phyloP scores from a whole-genome alignment of 768 basidiomycete genomes.

The Podaxis sp. region DNA sequence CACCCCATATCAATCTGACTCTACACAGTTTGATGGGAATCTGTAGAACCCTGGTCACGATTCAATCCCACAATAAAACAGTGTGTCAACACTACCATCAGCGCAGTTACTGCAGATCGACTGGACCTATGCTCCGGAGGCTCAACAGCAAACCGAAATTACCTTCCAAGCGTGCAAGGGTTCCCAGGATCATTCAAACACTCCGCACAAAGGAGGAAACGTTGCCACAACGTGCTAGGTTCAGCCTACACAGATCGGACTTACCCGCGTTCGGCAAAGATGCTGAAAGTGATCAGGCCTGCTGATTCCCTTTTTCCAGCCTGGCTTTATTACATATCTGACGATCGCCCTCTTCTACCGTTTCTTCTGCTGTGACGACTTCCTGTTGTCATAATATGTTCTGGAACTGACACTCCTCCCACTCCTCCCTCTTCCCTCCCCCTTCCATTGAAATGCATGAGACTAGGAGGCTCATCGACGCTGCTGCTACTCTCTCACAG shows the following conservation, averaged over 20 bases:
- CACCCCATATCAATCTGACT: constrained; percentile 4
- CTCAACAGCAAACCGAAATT: constrained; percentile 19
- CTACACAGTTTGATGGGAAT: constrained; percentile 1
- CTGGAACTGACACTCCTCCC: constrained; percentile 31
- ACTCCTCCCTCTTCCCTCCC: constrained; percentile 26
- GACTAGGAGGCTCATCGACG: constrained; percentile 72
- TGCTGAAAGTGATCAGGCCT: constrained; percentile 40
- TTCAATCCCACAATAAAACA: background rate
- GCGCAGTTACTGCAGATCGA: background rate
- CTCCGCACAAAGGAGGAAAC: constrained; percentile 35
- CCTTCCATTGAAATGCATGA: constrained; percentile 55
- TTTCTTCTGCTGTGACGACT: constrained; percentile 36
- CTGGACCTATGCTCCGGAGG: background rate
- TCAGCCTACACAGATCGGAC: constrained; percentile 42
- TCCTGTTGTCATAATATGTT: constrained; percentile 54
- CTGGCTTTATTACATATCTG: constrained; percentile 51
- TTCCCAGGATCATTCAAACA: constrained; percentile 24
- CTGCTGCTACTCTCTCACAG: constrained; percentile 71
- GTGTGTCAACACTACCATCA: background rate
- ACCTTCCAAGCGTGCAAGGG: constrained; percentile 28
- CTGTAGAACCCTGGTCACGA: background rate
- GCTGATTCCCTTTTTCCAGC: constrained; percentile 45
- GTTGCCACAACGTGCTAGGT: constrained; percentile 39
- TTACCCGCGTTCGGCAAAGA: constrained; percentile 40
- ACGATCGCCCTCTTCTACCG: constrained; percentile 36